A percentile compares a stretch with the other conserved stretches of the same genome.
Conservation (phyloP, 768 basidiomycete genomes). For the Termitomyces sp. region DNA sequence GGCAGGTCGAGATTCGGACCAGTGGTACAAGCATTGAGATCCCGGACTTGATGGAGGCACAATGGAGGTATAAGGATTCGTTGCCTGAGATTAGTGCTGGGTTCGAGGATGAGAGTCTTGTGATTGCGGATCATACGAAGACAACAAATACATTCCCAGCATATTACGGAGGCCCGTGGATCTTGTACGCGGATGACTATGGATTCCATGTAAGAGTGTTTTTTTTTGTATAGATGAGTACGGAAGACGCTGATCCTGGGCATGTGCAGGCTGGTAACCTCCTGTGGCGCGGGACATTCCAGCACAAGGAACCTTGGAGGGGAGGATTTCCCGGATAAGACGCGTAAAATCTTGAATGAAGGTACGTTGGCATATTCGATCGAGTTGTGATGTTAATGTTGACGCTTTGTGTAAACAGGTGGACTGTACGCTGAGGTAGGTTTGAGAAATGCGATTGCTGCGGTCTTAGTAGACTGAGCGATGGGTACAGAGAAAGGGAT, state of each 20-base stretch:
- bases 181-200: conserved; percentile 15
- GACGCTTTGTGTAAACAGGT: neutral
- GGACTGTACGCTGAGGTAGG: conserved; percentile 14
- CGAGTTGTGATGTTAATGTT: neutral
- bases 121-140: conserved; percentile 10
- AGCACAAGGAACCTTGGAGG: conserved; percentile 12
- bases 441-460: no score
- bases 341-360: conserved; percentile 15
- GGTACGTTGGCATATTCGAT: neutral
- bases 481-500: conserved; percentile 9
- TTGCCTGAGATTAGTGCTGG: conserved; percentile 9
- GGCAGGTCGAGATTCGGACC: neutral
- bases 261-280: conserved; percentile 11
- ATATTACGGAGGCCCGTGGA: conserved; percentile 15
- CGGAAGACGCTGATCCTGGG: neutral
- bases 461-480: neutral
- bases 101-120: conserved; percentile 8
- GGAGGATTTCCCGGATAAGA: conserved; percentile 13
- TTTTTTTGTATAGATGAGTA: neutral
- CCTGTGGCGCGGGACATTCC: conserved; percentile 14
- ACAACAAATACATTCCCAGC: conserved; percentile 12
- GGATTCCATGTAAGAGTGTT: conserved; percentile 11
- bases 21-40: neutral
- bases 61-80: conserved; percentile 14
- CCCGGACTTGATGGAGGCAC: conserved; percentile 7